phyloP scores from a whole-genome alignment of 208 protist genomes.

The Polymyxa betae region DNA sequence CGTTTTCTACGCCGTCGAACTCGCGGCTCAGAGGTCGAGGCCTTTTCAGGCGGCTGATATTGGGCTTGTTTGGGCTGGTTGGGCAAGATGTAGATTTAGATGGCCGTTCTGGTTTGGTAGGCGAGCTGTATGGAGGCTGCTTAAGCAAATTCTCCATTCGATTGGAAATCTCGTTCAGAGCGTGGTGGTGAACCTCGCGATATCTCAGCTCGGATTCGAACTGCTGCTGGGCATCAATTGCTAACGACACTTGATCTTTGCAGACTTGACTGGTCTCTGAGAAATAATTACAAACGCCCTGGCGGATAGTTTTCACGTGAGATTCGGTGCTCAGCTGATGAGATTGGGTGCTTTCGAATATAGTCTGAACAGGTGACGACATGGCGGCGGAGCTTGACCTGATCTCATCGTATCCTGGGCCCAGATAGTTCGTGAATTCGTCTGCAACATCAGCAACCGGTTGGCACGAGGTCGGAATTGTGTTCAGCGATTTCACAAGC shows the following conservation, averaged over 20 bases:
- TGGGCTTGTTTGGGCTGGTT: not conserved
- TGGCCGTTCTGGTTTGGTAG: not conserved
- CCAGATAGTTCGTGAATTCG: not conserved
- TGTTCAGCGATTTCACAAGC: not conserved
- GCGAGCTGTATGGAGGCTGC: not conserved
- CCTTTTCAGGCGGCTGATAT: not conserved
- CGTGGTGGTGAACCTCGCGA: conserved; percentile 8
- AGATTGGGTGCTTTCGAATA: not conserved
- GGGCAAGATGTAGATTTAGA: too few species aligned
- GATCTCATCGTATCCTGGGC: not conserved
- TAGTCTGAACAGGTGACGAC: not conserved
- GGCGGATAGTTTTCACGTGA: not conserved
- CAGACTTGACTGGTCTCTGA: not conserved
- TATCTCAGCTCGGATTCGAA: not conserved
- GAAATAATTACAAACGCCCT: not conserved
- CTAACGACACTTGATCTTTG: not conserved
- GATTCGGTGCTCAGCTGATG: not conserved
- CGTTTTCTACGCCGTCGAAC: not conserved
- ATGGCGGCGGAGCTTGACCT: not conserved
- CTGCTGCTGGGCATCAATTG: not conserved
- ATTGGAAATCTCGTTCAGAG: not conserved
- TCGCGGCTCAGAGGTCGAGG: not conserved
- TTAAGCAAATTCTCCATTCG: not conserved
- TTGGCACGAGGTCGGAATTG: not conserved
- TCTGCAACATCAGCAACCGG: not conserved